Percentiles rank a stretch among this genome's conserved stretches.
phyloP scores from a whole-genome alignment of 2,329 filamentous ascomycete species.

The Plectosphaerella sp. region DNA sequence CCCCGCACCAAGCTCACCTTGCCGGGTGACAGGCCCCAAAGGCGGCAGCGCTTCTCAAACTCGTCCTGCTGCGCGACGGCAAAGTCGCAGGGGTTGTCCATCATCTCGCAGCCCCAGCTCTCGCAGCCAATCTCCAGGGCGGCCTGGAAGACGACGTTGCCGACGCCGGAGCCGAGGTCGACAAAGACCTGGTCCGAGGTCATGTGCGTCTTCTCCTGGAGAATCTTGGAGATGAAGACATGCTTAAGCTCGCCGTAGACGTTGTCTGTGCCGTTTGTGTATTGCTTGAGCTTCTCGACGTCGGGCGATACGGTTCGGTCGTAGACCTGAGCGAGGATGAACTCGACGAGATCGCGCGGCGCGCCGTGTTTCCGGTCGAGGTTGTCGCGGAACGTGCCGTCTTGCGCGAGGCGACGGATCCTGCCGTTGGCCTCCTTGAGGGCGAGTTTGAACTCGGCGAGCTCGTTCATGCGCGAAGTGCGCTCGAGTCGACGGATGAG shows the following conservation, averaged over 20 bases:
- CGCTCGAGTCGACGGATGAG: slow-evolving; percentile 74
- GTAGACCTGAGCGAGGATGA: slow-evolving; percentile 85
- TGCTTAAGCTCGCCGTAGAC: slow-evolving; percentile 92
- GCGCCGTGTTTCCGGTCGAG: slow-evolving; percentile 66
- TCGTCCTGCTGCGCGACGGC: slow-evolving; percentile 77
- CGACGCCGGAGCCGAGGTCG: slow-evolving; percentile 91
- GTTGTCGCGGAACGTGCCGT: slow-evolving; percentile 68
- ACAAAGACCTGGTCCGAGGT: slow-evolving; percentile 85
- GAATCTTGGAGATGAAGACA: slow-evolving; percentile 76
- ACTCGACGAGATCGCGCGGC: slow-evolving; percentile 67
- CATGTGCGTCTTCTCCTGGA: slow-evolving; percentile 70
- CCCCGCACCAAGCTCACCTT: slow-evolving; percentile 75
- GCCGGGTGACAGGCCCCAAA: slow-evolving; percentile 85
- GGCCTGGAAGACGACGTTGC: slow-evolving; percentile 91
- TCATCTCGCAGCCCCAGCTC: slow-evolving; percentile 95
- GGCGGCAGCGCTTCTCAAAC: slow-evolving; percentile 75
- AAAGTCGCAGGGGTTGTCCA: slow-evolving; percentile 82
- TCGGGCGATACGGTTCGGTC: slow-evolving; percentile 87
- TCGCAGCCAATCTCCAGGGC: slow-evolving; percentile 91
- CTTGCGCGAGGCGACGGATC: slow-evolving; percentile 59
- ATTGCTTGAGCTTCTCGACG: slow-evolving; percentile 77
- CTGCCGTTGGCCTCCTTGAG: slow-evolving; percentile 74
- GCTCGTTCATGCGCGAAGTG: slow-evolving; percentile 61
- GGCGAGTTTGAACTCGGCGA: slow-evolving; percentile 66
- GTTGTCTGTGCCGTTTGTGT: slow-evolving; percentile 87